Percentiles rank a stretch among this genome's conserved stretches.
These are phyloP conservation scores for Cronartium ribicola DNA, from an alignment of 1,284 basidiomycete species.

Conservation along the genomic window DNA sequence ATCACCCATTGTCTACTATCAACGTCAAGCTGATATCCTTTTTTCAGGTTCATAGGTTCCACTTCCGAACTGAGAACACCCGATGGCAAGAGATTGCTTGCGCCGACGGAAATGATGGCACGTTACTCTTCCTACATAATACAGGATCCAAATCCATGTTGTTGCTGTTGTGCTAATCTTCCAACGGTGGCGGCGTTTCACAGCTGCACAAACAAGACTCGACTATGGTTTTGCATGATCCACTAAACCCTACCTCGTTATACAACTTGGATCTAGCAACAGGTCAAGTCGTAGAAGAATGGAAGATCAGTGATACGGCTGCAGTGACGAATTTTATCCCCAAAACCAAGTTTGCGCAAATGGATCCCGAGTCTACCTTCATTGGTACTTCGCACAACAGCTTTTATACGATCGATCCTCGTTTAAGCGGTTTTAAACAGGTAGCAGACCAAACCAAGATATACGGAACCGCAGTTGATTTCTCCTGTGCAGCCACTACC, in stretches of 20 bases:
- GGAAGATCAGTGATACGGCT: constrained; percentile 89
- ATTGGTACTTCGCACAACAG: constrained; percentile 77
- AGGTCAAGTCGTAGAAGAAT: constrained; percentile 96
- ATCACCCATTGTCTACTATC: neutral
- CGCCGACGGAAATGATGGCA: constrained; percentile 58
- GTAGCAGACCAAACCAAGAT: constrained; percentile 95
- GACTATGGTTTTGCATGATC: constrained; percentile 91
- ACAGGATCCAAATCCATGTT: neutral
- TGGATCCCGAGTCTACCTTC: neutral
- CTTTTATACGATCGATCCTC: constrained; percentile 95
- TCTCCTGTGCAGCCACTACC: constrained; percentile 88
- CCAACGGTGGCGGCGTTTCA: neutral
- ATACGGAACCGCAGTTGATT: constrained; percentile 90
- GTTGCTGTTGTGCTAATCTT: neutral
- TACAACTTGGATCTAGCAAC: constrained; percentile 91
- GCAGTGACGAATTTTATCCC: constrained; percentile 84
- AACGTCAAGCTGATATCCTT: neutral
- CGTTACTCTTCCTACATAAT: neutral
- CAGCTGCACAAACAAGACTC: constrained; percentile 58
- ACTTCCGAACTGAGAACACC: constrained; percentile 63
- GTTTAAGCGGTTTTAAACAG: constrained; percentile 80
- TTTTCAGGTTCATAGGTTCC: constrained; percentile 18
- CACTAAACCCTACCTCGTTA: constrained; percentile 73
- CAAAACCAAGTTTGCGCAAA: constrained; percentile 85
- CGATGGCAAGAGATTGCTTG: constrained; percentile 72